Conservation (phyloP, 768 basidiomycete species). For the Inosperma sp. region DNA sequence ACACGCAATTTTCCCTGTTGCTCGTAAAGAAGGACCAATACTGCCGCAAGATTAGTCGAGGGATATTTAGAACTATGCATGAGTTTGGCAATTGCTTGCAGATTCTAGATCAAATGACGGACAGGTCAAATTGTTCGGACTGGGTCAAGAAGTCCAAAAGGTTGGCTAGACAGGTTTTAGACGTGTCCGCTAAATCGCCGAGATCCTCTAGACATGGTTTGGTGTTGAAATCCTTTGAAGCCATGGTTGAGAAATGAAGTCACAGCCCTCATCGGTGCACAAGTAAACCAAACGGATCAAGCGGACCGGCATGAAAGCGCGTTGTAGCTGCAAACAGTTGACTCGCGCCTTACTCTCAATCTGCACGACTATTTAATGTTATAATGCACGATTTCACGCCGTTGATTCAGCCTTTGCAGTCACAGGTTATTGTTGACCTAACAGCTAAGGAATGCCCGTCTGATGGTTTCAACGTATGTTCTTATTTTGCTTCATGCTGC, state of each 20-base stretch:
- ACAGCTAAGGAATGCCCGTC: conserved; percentile 35
- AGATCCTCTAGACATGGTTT: conserved; percentile 10
- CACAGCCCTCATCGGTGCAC: too few relatives aligned
- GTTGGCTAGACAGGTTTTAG: conserved; percentile 36
- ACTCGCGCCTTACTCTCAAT: background rate
- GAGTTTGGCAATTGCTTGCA: conserved; percentile 4
- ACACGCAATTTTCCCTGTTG: conserved; percentile 63
- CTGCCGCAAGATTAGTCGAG: conserved; percentile 57
- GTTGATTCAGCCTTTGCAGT: conserved; percentile 33
- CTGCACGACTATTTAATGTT: conserved; percentile 4
- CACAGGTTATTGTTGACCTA: conserved; percentile 36
- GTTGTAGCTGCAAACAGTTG: too few relatives aligned
- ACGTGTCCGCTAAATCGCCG: conserved; percentile 24
- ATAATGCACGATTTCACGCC: conserved; percentile 37
- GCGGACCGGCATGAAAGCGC: background rate
- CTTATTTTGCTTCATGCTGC: conserved; percentile 2
- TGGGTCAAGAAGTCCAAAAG: conserved; percentile 28
- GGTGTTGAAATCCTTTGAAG: background rate
- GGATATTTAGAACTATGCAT: conserved; percentile 29
- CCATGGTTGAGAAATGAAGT: too few relatives aligned
- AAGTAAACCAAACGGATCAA: too few relatives aligned
- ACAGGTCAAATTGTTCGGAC: conserved; percentile 47
- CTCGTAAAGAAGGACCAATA: conserved; percentile 77
- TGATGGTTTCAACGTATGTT: conserved; percentile 44
- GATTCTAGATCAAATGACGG: conserved; percentile 31